These are phyloP conservation scores for Thraustochytrium striatum DNA, from an alignment of 352 stramenopile genomes.

Conservation along the genomic window DNA sequence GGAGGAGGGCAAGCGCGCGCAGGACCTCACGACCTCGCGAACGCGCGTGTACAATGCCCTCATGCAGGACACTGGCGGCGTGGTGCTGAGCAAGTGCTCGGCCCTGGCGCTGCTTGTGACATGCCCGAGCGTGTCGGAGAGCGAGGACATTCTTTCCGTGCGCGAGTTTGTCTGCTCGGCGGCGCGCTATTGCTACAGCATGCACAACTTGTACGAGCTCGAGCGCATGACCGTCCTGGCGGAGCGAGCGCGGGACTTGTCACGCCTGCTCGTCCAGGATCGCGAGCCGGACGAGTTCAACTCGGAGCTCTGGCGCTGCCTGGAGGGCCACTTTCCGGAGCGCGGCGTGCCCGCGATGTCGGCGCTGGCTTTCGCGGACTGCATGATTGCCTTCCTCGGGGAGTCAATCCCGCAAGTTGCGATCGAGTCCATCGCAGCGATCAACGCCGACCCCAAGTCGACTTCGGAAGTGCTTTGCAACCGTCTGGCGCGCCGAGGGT, in stretches of 20 bases:
- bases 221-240: too few species aligned
- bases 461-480: not conserved
- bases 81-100: not conserved
- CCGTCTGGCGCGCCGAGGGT: not conserved
- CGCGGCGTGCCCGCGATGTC: not conserved
- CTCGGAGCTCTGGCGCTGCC: not conserved
- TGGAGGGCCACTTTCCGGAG: not conserved
- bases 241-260: too few species aligned
- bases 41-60: not conserved
- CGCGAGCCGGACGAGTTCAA: not conserved
- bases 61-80: not conserved
- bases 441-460: not conserved
- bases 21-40: not conserved
- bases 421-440: not conserved
- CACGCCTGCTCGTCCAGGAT: too few species aligned
- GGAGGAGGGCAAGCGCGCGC: not conserved
- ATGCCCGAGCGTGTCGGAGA: not conserved
- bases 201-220: not conserved
- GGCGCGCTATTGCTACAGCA: not conserved
- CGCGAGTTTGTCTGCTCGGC: not conserved
- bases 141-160: not conserved
- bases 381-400: not conserved
- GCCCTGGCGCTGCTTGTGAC: not conserved
- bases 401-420: not conserved
- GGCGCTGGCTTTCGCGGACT: not conserved